phyloP scores from a whole-genome alignment of 805 yeast species.

The Yamadazyma laniorum region DNA sequence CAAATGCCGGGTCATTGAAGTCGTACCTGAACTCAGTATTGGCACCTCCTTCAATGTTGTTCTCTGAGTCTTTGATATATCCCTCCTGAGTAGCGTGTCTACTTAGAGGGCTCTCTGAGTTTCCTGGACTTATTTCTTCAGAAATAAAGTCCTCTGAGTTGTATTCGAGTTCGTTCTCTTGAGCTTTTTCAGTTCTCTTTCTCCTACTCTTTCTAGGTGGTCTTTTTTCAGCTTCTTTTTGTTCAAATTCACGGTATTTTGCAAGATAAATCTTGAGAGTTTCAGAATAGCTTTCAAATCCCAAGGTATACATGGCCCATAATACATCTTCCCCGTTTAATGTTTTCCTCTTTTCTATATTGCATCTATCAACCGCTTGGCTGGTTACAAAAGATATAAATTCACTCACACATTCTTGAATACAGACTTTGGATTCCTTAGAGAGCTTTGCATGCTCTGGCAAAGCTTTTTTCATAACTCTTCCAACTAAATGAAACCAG shows the following conservation, averaged over 20 bases:
- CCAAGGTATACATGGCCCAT: conserved; percentile 63
- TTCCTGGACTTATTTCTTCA: conserved; percentile 16
- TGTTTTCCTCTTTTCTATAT: conserved; percentile 70
- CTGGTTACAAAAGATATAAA: conserved; percentile 79
- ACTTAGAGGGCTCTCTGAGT: conserved; percentile 8
- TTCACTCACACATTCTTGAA: conserved; percentile 83
- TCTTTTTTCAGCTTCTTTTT: conserved; percentile 14
- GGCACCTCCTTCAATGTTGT: neutral
- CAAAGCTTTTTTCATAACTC: conserved; percentile 72
- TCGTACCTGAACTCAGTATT: conserved; percentile 8
- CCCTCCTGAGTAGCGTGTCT: conserved; percentile 4
- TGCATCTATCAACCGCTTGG: conserved; percentile 74
- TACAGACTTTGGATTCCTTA: conserved; percentile 74
- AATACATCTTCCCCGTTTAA: conserved; percentile 77
- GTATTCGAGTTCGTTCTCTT: neutral
- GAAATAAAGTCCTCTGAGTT: conserved; percentile 14
- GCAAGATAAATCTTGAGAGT: conserved; percentile 63
- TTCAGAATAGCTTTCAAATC: conserved; percentile 80
- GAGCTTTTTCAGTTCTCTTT: conserved; percentile 1
- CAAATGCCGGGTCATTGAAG: conserved; percentile 11
- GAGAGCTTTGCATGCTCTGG: conserved; percentile 75
- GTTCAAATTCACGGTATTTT: conserved; percentile 21
- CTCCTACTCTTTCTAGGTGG: conserved; percentile 12
- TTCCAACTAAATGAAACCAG: conserved; percentile 47
- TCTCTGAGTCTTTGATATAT: conserved; percentile 1